Conservation (phyloP, 768 basidiomycete species). For the Amanita pallidorosea region DNA sequence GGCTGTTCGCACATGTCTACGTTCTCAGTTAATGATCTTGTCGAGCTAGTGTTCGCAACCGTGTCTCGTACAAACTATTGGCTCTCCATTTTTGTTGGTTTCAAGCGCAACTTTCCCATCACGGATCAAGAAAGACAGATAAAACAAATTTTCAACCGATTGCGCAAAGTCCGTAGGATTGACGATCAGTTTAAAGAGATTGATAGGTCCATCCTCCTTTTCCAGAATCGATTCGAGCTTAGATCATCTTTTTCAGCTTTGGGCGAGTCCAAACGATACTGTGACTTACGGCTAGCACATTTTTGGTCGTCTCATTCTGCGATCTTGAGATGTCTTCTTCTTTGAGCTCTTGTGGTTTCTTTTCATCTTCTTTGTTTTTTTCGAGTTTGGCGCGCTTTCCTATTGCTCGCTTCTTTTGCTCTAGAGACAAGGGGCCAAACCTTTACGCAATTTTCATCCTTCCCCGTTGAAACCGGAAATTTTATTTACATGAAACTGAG, state of each 20-base stretch:
- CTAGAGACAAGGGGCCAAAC: constrained; percentile 83
- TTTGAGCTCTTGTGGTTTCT: constrained; percentile 68
- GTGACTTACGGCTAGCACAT: constrained; percentile 58
- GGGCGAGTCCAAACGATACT: not conserved
- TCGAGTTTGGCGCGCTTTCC: constrained; percentile 58
- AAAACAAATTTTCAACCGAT: constrained; percentile 94
- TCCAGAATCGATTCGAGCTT: constrained; percentile 57
- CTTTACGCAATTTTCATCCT: constrained; percentile 29
- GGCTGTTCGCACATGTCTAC: constrained; percentile 59
- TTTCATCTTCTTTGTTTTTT: constrained; percentile 57
- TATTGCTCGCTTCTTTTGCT: constrained; percentile 65
- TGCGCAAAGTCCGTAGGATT: constrained; percentile 90
- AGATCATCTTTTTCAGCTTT: not conserved
- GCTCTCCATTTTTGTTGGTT: constrained; percentile 54
- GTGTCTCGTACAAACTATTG: constrained; percentile 54
- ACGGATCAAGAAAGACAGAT: constrained; percentile 85
- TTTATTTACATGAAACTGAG: constrained; percentile 78
- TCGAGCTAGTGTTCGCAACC: not conserved
- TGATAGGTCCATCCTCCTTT: constrained; percentile 38
- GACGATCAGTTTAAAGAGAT: constrained; percentile 79
- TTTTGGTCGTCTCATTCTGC: constrained; percentile 84
- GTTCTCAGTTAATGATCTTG: not conserved
- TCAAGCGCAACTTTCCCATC: constrained; percentile 76
- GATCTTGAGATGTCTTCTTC: constrained; percentile 78
- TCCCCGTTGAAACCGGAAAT: not conserved